Conservation (phyloP, 768 basidiomycete genomes). For the Kwoniella bestiolae region DNA sequence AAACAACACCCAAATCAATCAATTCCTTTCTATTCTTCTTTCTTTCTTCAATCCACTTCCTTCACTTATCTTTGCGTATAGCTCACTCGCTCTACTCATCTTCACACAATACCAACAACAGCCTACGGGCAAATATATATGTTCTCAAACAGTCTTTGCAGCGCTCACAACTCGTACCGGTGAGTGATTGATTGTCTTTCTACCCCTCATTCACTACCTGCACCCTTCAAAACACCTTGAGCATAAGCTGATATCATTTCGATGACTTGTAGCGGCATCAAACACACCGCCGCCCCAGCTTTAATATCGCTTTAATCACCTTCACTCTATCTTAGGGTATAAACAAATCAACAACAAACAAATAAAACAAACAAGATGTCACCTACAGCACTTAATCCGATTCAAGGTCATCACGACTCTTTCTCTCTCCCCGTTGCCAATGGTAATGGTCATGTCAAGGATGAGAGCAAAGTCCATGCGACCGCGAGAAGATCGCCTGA, state of each 20-base stretch:
- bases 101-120: not conserved
- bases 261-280: constrained; percentile 67
- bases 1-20: not conserved
- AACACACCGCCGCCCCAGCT: constrained; percentile 73
- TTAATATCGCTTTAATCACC: constrained; percentile 61
- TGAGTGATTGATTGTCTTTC: constrained; percentile 23
- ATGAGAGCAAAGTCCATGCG: constrained; percentile 42
- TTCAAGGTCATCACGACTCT: constrained; percentile 41
- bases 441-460: constrained; percentile 1
- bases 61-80: not conserved
- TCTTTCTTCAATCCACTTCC: constrained; percentile 12
- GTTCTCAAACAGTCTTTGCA: constrained; percentile 94
- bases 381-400: constrained; percentile 51
- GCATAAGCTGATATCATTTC: constrained; percentile 2
- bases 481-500: constrained; percentile 51
- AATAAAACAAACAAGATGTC: constrained; percentile 39
- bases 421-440: constrained; percentile 33
- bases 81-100: not conserved
- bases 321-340: constrained; percentile 28
- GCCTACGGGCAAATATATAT: constrained; percentile 64
- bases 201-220: not conserved
- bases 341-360: constrained; percentile 39
- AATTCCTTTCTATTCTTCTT: constrained; percentile 1
- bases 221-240: not conserved
- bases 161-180: constrained; percentile 73